Evolutionary conservation across 176 grass and related monocot species (phyloP).

Genomic region (Otatea glauca): DNA sequence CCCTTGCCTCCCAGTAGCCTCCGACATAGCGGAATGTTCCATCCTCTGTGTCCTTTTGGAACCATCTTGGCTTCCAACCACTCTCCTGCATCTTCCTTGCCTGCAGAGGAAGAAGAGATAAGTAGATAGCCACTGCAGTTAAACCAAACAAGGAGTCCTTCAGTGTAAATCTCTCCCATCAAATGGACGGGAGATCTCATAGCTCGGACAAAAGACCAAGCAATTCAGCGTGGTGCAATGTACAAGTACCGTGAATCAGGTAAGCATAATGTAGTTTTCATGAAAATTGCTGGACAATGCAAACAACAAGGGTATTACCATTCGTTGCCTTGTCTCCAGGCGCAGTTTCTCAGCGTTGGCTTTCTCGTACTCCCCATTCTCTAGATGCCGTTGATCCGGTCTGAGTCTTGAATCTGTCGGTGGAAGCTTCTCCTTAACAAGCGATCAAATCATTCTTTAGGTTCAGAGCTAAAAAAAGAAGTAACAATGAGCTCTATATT

Average conservation of each 20-base stretch:
- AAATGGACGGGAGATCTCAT: neutral
- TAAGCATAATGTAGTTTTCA: neutral
- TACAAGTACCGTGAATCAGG: neutral
- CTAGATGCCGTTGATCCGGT: conserved; percentile 82
- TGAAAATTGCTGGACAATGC: neutral
- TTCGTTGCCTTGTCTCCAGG: conserved; percentile 71
- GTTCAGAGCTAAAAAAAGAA: conserved; percentile 41
- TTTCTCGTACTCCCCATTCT: conserved; percentile 87
- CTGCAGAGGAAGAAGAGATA: conserved; percentile 42
- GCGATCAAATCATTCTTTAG: conserved; percentile 21
- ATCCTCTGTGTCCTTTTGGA: conserved; percentile 56
- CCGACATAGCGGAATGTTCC: conserved; percentile 65
- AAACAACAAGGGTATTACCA: conserved; percentile 55
- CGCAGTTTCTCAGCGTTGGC: conserved; percentile 82
- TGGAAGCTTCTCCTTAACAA: conserved; percentile 82
- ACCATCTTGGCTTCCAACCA: conserved; percentile 92
- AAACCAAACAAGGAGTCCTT: neutral
- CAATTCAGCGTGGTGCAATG: neutral
- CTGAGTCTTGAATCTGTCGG: conserved; percentile 94
- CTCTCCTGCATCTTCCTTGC: conserved; percentile 89
- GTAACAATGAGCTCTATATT: conserved; percentile 22
- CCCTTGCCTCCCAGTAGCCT: conserved; percentile 84
- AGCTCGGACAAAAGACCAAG: neutral
- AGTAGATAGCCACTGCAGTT: neutral
- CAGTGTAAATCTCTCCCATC: neutral